Evolutionary conservation across 352 stramenopile species (phyloP).

Genomic region (Achlya hypogyna): DNA sequence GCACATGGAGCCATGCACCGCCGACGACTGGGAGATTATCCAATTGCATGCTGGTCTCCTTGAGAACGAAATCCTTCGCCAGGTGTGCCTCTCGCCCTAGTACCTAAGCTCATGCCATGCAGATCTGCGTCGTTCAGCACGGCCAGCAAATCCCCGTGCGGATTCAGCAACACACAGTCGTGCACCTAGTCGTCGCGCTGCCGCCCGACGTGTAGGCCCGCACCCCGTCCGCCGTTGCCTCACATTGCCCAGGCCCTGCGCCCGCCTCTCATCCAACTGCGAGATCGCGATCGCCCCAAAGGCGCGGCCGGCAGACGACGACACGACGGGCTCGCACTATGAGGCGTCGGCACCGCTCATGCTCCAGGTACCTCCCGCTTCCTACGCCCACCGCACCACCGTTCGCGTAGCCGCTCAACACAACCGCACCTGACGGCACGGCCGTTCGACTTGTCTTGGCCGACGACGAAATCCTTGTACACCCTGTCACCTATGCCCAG

Average conservation of each 20-base stretch:
- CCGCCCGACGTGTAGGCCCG: conserved; percentile 51
- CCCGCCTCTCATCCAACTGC: conserved; percentile 52
- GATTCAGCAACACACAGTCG: conserved; percentile 69
- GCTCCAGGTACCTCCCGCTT: conserved; percentile 32
- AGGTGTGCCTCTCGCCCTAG: conserved; percentile 32
- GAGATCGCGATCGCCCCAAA: conserved; percentile 73
- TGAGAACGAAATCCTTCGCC: conserved; percentile 70
- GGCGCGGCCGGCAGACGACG: conserved; percentile 32
- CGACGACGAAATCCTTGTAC: conserved; percentile 54
- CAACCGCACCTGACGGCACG: not conserved
- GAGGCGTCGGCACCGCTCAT: conserved; percentile 41
- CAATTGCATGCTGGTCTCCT: conserved; percentile 77
- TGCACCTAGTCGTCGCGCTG: conserved; percentile 50
- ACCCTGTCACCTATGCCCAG: conserved; percentile 45
- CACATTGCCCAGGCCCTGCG: conserved; percentile 38
- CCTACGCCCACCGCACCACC: not conserved
- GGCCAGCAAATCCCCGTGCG: conserved; percentile 77
- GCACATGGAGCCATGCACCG: conserved; percentile 73
- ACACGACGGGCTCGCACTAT: conserved; percentile 48
- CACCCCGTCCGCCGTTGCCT: not conserved
- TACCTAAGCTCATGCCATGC: not conserved
- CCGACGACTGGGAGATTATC: conserved; percentile 87
- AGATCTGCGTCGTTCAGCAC: conserved; percentile 84
- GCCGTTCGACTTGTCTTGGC: not conserved
- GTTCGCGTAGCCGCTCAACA: not conserved